Evolutionary conservation across 495 filamentous ascomycete species (phyloP), one percentile per base, ranked within the genome.

Genomic region (Xylaria intraflava): DNA sequence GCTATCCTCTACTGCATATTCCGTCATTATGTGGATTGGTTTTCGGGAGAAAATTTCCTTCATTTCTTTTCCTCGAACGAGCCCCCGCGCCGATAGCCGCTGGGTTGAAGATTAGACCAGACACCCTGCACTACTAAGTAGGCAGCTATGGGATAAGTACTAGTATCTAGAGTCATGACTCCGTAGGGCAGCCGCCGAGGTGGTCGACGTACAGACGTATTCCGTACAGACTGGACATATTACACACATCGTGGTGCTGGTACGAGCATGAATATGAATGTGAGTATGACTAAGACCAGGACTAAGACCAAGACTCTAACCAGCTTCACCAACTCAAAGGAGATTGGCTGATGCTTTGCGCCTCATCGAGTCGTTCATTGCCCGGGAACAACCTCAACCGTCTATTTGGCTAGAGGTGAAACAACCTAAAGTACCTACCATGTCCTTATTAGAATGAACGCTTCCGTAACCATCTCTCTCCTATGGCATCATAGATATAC

Each of bases 71-170:
- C 14, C 8, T 29, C 23, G 41, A 43, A 30, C 36, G n/a, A n/a
- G n/a, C n/a, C n/a, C 26, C 42, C 26, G 33, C 22, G 27, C 39
- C 49, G 49, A 51, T 51, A 51, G 14, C 38, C 49, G 49, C 39
- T 22, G 24, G 16, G 27, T 4, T 38, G 35, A 17, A 38, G 14
- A 38, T 19, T 16, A 5, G 8, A 38, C n/a, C 17, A 6, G 35
- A n/a, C 17, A 38, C 31, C 31, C 10, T 35, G 14, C 3, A 5
- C 3, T 14, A 35, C 3, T 35, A 35, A 35, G 16, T 38, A 17
- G 17, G 14, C 17, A 38, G 2, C 3, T 14, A 16, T 16, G 12
- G 3, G 5, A 16, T 38, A 2, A 17, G 17, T 17, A 38, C 11
- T 17, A 38, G n/a, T 38, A n/a, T n/a, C n/a, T n/a, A n/a, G n/a